These are phyloP conservation scores for Paramyrothecium sp. DNA, from an alignment of 2,329 filamentous ascomycete genomes.

Conservation along the genomic window DNA sequence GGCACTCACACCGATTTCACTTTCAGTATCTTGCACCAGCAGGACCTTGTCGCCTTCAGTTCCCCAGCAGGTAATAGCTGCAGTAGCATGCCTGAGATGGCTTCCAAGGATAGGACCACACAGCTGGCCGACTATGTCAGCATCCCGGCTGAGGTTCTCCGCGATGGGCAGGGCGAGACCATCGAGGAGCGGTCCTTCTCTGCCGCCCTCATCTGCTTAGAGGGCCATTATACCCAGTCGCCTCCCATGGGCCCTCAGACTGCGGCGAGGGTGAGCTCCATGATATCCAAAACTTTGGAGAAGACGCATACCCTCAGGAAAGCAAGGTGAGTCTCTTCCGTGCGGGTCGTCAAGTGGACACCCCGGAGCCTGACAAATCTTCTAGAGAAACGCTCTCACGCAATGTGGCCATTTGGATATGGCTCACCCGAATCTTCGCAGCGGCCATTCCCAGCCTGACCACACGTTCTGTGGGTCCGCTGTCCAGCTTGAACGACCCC, in stretches of 20 bases:
- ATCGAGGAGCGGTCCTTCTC: slow-evolving; percentile 65
- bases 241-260: slow-evolving; percentile 58
- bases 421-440: slow-evolving; percentile 60
- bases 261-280: slow-evolving; percentile 51
- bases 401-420: slow-evolving; percentile 66
- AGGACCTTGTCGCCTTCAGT: slow-evolving; percentile 12
- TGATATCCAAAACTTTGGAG: slow-evolving; percentile 60
- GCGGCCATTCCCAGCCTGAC: slow-evolving; percentile 61
- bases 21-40: slow-evolving; percentile 10
- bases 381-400: slow-evolving; percentile 56
- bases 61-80: slow-evolving; percentile 4
- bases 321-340: slow-evolving; percentile 45
- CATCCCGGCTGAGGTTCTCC: slow-evolving; percentile 11
- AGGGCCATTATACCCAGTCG: slow-evolving; percentile 58
- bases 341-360: not conserved
- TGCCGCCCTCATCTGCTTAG: slow-evolving; percentile 58
- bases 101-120: slow-evolving; percentile 19
- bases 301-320: slow-evolving; percentile 62
- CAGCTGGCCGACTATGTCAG: slow-evolving; percentile 20
- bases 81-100: slow-evolving; percentile 8
- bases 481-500: slow-evolving; percentile 51
- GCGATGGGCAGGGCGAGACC: slow-evolving; percentile 35
- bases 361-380: slow-evolving; percentile 10
- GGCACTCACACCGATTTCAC: not conserved
- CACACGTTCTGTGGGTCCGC: slow-evolving; percentile 55